These are phyloP conservation scores for Funneliformis geosporum DNA, from an alignment of 192 early-diverging fungal species.

Conservation along the genomic window DNA sequence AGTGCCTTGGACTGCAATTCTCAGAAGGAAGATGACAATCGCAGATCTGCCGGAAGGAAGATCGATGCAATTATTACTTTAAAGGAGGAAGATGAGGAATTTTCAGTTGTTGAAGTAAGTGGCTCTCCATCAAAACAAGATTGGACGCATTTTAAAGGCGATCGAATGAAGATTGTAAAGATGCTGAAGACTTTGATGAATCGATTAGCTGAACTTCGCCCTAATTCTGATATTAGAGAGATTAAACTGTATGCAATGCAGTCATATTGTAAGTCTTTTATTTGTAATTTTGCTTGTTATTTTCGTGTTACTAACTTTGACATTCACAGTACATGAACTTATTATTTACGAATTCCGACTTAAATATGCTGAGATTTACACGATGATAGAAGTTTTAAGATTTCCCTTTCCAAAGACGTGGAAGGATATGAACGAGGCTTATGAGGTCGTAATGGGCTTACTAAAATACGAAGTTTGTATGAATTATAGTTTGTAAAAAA, in stretches of 20 bases:
- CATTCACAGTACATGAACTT: slow-evolving; percentile 20
- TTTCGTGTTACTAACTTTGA: slow-evolving; percentile 25
- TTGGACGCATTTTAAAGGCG: slow-evolving; percentile 19
- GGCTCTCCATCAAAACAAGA: slow-evolving; percentile 20
- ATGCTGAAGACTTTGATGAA: slow-evolving; percentile 28
- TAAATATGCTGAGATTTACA: slow-evolving; percentile 23
- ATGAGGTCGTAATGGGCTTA: slow-evolving; percentile 8
- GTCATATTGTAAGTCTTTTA: slow-evolving; percentile 23
- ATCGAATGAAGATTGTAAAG: slow-evolving; percentile 25
- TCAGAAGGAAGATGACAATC: slow-evolving; percentile 4
- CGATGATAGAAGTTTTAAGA: slow-evolving; percentile 16
- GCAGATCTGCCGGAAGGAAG: not conserved
- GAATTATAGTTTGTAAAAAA: slow-evolving; percentile 8
- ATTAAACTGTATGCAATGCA: slow-evolving; percentile 22
- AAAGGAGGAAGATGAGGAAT: slow-evolving; percentile 9
- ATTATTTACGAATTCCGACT: slow-evolving; percentile 25
- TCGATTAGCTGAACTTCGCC: slow-evolving; percentile 3
- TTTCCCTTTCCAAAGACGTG: slow-evolving; percentile 17
- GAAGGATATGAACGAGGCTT: slow-evolving; percentile 11
- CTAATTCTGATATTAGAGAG: slow-evolving; percentile 15
- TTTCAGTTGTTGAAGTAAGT: slow-evolving; percentile 24
- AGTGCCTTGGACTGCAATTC: not conserved
- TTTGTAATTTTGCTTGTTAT: slow-evolving; percentile 8
- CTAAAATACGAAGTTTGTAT: slow-evolving; percentile 25
- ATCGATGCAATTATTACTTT: slow-evolving; percentile 23